phyloP scores from a whole-genome alignment of 495 filamentous ascomycete genomes.

The Daldinia bambusicola region DNA sequence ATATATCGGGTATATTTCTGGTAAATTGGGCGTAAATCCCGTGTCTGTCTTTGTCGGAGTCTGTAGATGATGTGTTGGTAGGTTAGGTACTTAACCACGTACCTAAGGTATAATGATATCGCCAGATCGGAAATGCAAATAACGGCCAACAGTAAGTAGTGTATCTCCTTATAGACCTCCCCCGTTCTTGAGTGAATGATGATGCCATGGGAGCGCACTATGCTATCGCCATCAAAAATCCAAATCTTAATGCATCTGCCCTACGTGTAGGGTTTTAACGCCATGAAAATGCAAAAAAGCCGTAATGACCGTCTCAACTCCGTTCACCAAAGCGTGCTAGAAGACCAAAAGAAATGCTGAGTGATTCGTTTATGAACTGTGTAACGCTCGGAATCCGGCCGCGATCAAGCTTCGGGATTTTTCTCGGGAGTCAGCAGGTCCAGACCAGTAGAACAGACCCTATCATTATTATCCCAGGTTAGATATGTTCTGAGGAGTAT shows the following conservation, averaged over 20 bases:
- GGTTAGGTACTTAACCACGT: background rate
- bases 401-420: conserved; percentile 76
- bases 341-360: background rate
- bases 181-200: conserved; percentile 13
- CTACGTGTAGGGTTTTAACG: conserved; percentile 21
- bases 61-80: conserved; percentile 9
- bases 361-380: conserved; percentile 56
- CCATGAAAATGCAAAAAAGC: conserved; percentile 31
- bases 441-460: conserved; percentile 93
- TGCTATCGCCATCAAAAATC: conserved; percentile 1
- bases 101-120: conserved; percentile 6
- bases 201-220: conserved; percentile 17
- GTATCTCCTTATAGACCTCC: conserved; percentile 8
- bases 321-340: conserved; percentile 7
- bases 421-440: conserved; percentile 76
- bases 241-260: conserved; percentile 18
- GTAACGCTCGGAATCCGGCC: conserved; percentile 76
- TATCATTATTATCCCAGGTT: conserved; percentile 34
- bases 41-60: background rate
- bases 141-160: no score
- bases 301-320: conserved; percentile 21
- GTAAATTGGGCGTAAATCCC: conserved; percentile 23
- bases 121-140: conserved; percentile 14
- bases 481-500: conserved; percentile 8
- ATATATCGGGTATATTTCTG: no score